A percentile compares a stretch with the other conserved stretches of the same genome.
Evolutionary conservation across 2,329 filamentous ascomycete species (phyloP).

Genomic region (Calonectria leucothoes): DNA sequence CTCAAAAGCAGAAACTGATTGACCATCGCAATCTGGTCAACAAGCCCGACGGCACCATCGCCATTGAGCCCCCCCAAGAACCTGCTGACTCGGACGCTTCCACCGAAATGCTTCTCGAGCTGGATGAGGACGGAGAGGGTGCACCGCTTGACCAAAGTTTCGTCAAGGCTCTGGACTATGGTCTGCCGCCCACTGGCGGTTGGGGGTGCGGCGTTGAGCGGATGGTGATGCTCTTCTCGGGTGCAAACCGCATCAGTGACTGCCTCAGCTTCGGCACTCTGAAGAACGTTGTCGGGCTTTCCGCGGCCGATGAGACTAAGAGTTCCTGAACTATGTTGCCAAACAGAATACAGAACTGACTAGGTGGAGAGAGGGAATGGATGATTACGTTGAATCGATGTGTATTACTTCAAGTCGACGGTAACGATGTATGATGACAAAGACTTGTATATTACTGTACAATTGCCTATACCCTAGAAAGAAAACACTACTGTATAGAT

Average conservation of each 20-base stretch:
- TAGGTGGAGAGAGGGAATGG: slow-evolving; percentile 6
- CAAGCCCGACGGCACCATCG: slow-evolving; percentile 46
- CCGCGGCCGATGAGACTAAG: slow-evolving; percentile 48
- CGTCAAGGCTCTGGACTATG: slow-evolving; percentile 85
- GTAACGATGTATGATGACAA: slow-evolving; percentile 34
- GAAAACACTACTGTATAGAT: slow-evolving; percentile 13
- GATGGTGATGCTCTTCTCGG: slow-evolving; percentile 90
- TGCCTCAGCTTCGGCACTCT: slow-evolving; percentile 90
- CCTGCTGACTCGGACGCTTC: slow-evolving; percentile 47
- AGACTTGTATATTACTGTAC: slow-evolving; percentile 40
- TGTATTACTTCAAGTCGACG: background rate
- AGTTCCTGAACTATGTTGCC: slow-evolving; percentile 16
- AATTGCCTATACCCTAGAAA: slow-evolving; percentile 28
- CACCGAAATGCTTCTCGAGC: slow-evolving; percentile 44
- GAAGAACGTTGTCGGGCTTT: slow-evolving; percentile 71
- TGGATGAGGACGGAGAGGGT: slow-evolving; percentile 57
- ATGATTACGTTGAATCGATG: slow-evolving; percentile 16
- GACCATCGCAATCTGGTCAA: slow-evolving; percentile 58
- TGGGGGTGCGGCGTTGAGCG: slow-evolving; percentile 97
- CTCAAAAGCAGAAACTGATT: slow-evolving; percentile 85
- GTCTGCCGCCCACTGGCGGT: slow-evolving; percentile 93
- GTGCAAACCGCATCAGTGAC: slow-evolving; percentile 82
- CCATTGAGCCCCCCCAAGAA: slow-evolving; percentile 38
- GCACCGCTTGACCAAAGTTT: slow-evolving; percentile 80
- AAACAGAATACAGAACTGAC: no score